Evolutionary conservation across 352 stramenopile genomes (phyloP).

Genomic region (Thalassiosira hispida): DNA sequence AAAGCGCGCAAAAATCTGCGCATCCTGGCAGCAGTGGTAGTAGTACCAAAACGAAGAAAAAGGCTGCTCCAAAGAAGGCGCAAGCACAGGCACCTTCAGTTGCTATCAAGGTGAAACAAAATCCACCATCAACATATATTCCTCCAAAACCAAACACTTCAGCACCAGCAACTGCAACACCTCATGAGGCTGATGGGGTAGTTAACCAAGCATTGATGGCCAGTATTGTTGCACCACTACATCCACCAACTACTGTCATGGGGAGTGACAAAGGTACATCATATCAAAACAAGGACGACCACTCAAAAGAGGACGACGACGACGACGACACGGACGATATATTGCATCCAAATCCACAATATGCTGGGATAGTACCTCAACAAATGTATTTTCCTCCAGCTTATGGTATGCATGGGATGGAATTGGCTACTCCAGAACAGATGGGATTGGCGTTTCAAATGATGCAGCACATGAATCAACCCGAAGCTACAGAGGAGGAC

Average conservation of each 20-base stretch:
- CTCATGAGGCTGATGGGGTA: not conserved
- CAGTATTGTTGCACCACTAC: constrained; percentile 14
- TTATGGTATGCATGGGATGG: constrained; percentile 28
- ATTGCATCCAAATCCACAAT: constrained; percentile 15
- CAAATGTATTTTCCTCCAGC: constrained; percentile 23
- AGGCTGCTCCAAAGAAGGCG: constrained; percentile 10
- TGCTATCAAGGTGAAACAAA: not conserved
- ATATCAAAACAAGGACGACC: constrained; percentile 5
- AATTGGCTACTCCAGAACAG: constrained; percentile 20
- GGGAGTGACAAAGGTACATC: constrained; percentile 4
- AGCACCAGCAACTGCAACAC: constrained; percentile 12
- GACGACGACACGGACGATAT: not conserved
- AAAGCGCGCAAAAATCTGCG: constrained; percentile 9
- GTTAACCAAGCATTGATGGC: not conserved
- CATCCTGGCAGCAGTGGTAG: not conserved
- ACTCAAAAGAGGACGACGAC: not conserved
- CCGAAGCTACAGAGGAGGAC: constrained; percentile 6
- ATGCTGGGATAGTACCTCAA: not conserved
- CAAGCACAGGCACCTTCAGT: constrained; percentile 1
- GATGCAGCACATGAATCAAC: constrained; percentile 23
- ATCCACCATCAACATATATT: not conserved
- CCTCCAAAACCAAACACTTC: constrained; percentile 2
- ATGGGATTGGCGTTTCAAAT: constrained; percentile 26
- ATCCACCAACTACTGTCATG: not conserved
- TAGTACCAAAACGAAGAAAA: constrained; percentile 31